These are phyloP conservation scores for Kuraishia cidri DNA, from an alignment of 805 yeast species.

Conservation along the genomic window DNA sequence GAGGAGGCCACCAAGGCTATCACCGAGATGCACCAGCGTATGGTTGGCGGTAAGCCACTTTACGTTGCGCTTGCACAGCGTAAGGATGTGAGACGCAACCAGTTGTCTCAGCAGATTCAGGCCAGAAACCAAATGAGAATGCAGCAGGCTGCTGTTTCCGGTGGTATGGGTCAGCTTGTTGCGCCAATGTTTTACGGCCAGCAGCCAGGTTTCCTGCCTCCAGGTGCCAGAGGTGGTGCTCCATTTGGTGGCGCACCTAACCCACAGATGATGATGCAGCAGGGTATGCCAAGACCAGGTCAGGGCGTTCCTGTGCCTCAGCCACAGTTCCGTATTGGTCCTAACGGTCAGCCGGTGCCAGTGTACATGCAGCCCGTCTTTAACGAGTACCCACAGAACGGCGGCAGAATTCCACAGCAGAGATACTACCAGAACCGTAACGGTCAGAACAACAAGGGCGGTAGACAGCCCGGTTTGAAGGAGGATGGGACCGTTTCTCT, in stretches of 20 bases:
- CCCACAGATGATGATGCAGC: constrained; percentile 69
- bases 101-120: constrained; percentile 94
- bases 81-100: constrained; percentile 95
- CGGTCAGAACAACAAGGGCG: constrained; percentile 23
- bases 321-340: constrained; percentile 68
- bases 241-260: constrained; percentile 68
- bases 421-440: constrained; percentile 38
- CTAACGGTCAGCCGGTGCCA: constrained; percentile 77
- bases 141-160: constrained; percentile 91
- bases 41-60: constrained; percentile 91
- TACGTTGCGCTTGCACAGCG: constrained; percentile 99
- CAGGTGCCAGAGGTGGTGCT: constrained; percentile 68
- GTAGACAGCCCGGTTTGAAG: constrained; percentile 8
- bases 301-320: constrained; percentile 43
- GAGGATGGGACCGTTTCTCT: constrained; percentile 25
- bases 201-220: constrained; percentile 72
- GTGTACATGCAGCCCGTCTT: constrained; percentile 81
- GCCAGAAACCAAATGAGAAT: constrained; percentile 97
- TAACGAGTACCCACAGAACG: constrained; percentile 53
- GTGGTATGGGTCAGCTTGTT: constrained; percentile 80
- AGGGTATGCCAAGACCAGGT: constrained; percentile 58
- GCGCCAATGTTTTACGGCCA: constrained; percentile 82
- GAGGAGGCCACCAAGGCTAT: constrained; percentile 99
- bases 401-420: constrained; percentile 34
- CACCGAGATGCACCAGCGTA: constrained; percentile 96